Conservation (phyloP, 352 stramenopile species). For the Phytopythium aichiense region DNA sequence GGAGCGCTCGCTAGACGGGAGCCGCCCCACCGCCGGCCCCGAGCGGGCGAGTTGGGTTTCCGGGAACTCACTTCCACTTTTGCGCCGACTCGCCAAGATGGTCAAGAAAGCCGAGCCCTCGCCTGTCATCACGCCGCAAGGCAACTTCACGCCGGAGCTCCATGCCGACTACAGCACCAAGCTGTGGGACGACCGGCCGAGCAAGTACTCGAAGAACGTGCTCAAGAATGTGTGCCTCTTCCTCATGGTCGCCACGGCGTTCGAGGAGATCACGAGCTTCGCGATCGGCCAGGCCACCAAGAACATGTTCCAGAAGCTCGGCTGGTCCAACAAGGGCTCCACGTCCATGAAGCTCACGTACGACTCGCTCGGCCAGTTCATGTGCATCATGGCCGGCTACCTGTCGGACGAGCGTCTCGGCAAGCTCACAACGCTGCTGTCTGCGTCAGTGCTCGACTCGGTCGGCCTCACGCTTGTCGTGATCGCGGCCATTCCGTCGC, state of each 20-base stretch:
- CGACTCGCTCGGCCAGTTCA: slow-evolving; percentile 62
- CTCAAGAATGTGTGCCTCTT: slow-evolving; percentile 40
- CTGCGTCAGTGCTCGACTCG: slow-evolving; percentile 23
- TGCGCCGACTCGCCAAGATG: slow-evolving; percentile 2
- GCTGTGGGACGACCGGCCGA: slow-evolving; percentile 36
- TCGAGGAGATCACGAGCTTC: slow-evolving; percentile 40
- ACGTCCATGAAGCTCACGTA: slow-evolving; percentile 70
- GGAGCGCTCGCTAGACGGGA: too few species aligned
- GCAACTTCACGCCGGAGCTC: slow-evolving; percentile 5
- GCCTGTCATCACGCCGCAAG: slow-evolving; percentile 10
- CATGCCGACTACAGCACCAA: slow-evolving; percentile 6
- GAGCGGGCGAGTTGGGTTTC: neutral
- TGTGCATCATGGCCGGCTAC: slow-evolving; percentile 52
- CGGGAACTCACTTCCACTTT: slow-evolving; percentile 7
- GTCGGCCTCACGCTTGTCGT: slow-evolving; percentile 38
- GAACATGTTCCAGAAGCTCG: slow-evolving; percentile 48
- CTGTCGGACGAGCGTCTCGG: slow-evolving; percentile 56
- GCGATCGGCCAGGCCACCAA: slow-evolving; percentile 38
- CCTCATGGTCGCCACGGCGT: slow-evolving; percentile 35
- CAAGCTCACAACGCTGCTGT: slow-evolving; percentile 18
- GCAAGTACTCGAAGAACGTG: slow-evolving; percentile 45
- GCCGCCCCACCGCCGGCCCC: too few species aligned
- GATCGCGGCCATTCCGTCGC: slow-evolving; percentile 29
- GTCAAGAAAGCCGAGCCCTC: slow-evolving; percentile 5
- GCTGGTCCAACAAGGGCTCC: slow-evolving; percentile 45